phyloP scores from a whole-genome alignment of 768 basidiomycete genomes.

The Kwoniella mangroviensis region DNA sequence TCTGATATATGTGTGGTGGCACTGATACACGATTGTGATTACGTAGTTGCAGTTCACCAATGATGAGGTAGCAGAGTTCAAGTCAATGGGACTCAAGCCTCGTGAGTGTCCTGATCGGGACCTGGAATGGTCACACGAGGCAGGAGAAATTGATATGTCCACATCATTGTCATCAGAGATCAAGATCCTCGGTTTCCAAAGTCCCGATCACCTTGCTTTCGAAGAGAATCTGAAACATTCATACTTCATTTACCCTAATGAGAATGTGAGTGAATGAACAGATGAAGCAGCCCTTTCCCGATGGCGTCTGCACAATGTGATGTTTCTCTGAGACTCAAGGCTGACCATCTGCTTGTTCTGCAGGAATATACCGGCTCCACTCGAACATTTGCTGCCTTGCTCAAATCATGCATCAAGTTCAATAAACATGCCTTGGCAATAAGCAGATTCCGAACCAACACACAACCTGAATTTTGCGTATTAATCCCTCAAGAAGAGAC shows the following conservation, averaged over 20 bases:
- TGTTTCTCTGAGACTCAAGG: neutral
- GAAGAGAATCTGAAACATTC: conserved; percentile 94
- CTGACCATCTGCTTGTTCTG: neutral
- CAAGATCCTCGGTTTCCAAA: conserved; percentile 91
- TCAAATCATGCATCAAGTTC: conserved; percentile 80
- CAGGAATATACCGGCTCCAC: conserved; percentile 80
- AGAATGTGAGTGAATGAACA: conserved; percentile 65
- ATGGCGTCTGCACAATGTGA: no score
- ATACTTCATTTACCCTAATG: conserved; percentile 88
- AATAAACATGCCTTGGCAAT: conserved; percentile 80
- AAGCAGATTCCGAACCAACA: conserved; percentile 70
- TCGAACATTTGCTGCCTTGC: conserved; percentile 83
- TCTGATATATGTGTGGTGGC: neutral
- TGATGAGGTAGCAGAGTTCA: conserved; percentile 80
- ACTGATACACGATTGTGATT: conserved; percentile 1
- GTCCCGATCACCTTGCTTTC: conserved; percentile 69
- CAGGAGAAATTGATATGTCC: neutral
- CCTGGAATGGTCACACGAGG: no score
- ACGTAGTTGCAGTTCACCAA: conserved; percentile 77
- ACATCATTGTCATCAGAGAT: conserved; percentile 64
- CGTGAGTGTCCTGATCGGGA: conserved; percentile 60
- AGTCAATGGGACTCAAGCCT: conserved; percentile 77
- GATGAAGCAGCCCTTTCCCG: neutral
- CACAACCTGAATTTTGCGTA: conserved; percentile 78
- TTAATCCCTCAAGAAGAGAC: conserved; percentile 77